phyloP scores from a whole-genome alignment of 1,284 basidiomycete species.

The Leccinum insigne region DNA sequence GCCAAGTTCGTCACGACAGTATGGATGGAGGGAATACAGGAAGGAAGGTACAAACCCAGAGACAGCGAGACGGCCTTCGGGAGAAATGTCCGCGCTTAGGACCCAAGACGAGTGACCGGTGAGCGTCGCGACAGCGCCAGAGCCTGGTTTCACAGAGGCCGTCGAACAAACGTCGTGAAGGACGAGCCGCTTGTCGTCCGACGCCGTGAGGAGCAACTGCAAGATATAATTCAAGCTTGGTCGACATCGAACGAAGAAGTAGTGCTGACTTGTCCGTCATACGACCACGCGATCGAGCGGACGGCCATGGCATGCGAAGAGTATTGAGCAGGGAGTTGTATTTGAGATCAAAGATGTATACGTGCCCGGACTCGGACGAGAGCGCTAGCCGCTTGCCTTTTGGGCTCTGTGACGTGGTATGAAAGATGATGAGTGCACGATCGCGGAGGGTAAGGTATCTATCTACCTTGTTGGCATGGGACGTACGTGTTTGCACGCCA shows the following conservation, averaged over 20 bases:
- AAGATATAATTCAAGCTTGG: conserved; percentile 2
- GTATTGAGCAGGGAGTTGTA: conserved; percentile 62
- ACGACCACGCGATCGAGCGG: conserved; percentile 81
- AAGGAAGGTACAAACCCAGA: conserved; percentile 62
- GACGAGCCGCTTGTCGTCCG: conserved; percentile 86
- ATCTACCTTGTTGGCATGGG: conserved; percentile 5
- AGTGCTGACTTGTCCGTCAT: conserved; percentile 58
- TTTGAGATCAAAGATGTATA: conserved; percentile 78
- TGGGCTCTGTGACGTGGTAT: conserved; percentile 60
- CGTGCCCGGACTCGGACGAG: conserved; percentile 78
- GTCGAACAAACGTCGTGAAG: conserved; percentile 79
- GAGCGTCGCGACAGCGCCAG: conserved; percentile 78
- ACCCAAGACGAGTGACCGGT: conserved; percentile 89
- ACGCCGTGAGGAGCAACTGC: conserved; percentile 80
- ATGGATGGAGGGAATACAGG: not conserved
- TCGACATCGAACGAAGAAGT: conserved; percentile 16
- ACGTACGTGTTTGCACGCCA: conserved; percentile 78
- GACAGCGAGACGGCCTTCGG: conserved; percentile 73
- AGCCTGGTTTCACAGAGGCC: conserved; percentile 56
- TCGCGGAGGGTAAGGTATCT: not conserved
- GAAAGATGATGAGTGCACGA: conserved; percentile 13
- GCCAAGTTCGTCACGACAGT: not conserved
- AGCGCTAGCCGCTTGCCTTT: conserved; percentile 80
- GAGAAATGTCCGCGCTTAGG: conserved; percentile 74
- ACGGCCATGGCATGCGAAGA: conserved; percentile 87